Evolutionary conservation across 768 basidiomycete genomes (phyloP).

Genomic region (Fistulinella prunicolor): DNA sequence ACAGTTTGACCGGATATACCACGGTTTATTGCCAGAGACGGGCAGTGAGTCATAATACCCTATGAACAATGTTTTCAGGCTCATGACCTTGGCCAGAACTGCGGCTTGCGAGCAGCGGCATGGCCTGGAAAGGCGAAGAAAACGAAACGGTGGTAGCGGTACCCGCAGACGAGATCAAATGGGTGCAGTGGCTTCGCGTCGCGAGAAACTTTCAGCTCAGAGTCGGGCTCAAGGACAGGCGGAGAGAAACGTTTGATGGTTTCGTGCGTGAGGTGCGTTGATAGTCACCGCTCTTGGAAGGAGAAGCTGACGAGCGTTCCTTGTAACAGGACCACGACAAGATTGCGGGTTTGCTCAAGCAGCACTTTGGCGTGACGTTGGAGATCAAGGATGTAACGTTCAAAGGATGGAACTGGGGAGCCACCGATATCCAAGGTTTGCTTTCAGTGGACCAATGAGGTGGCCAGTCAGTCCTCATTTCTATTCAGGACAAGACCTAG

Average conservation of each 20-base stretch:
- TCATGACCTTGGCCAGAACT: constrained; percentile 52
- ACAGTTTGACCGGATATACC: constrained; percentile 85
- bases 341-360: constrained; percentile 75
- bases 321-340: constrained; percentile 80
- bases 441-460: background rate
- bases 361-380: constrained; percentile 80
- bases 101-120: constrained; percentile 83
- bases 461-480: constrained; percentile 1
- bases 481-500: constrained; percentile 77
- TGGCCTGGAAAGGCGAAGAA: constrained; percentile 91
- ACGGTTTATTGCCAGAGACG: constrained; percentile 64
- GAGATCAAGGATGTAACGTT: constrained; percentile 85
- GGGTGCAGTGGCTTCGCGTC: constrained; percentile 88
- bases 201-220: constrained; percentile 90
- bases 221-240: constrained; percentile 74
- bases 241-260: constrained; percentile 87
- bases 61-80: background rate
- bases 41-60: constrained; percentile 65
- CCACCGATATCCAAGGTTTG: constrained; percentile 88
- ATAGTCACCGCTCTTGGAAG: background rate
- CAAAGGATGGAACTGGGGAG: constrained; percentile 99
- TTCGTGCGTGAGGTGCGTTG: constrained; percentile 77
- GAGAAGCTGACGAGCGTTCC: background rate
- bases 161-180: constrained; percentile 72
- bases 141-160: constrained; percentile 61